A percentile compares a stretch with the other conserved stretches of the same genome.
Evolutionary conservation across 2,329 filamentous ascomycete species (phyloP).

Genomic region (Fusarium sp.): DNA sequence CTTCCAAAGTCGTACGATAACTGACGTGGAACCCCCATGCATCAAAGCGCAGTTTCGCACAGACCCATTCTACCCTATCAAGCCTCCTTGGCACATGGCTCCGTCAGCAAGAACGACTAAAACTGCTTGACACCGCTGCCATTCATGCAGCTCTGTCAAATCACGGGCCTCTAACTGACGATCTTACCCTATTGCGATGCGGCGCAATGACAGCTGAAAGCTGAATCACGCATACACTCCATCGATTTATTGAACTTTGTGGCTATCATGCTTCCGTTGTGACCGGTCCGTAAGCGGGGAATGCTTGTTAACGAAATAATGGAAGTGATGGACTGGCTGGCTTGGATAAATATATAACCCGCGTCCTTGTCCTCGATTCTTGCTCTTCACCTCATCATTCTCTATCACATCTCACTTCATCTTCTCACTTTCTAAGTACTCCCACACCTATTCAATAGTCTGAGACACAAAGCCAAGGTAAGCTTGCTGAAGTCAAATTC

Average conservation of each 20-base stretch:
- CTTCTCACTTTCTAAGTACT: too few species aligned
- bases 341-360: background rate
- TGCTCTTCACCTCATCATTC: background rate
- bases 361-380: too few species aligned
- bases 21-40: too few species aligned
- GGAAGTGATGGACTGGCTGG: background rate
- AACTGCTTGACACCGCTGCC: too few species aligned
- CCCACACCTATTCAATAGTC: background rate
- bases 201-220: background rate
- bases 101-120: too few species aligned
- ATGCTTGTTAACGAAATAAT: too few species aligned
- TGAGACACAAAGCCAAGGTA: background rate
- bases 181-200: background rate
- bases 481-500: rapidly evolving
- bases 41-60: too few species aligned
- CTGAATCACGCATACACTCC: background rate
- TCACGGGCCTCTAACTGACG: background rate
- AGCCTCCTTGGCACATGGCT: too few species aligned
- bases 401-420: too few species aligned
- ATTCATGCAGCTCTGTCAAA: background rate
- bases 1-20: rapidly evolving
- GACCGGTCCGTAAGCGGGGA: too few species aligned
- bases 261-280: background rate
- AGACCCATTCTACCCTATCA: too few species aligned
- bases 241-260: background rate